Evolutionary conservation across 495 filamentous ascomycete genomes (phyloP).

Genomic region (Schizothecium vesticola): DNA sequence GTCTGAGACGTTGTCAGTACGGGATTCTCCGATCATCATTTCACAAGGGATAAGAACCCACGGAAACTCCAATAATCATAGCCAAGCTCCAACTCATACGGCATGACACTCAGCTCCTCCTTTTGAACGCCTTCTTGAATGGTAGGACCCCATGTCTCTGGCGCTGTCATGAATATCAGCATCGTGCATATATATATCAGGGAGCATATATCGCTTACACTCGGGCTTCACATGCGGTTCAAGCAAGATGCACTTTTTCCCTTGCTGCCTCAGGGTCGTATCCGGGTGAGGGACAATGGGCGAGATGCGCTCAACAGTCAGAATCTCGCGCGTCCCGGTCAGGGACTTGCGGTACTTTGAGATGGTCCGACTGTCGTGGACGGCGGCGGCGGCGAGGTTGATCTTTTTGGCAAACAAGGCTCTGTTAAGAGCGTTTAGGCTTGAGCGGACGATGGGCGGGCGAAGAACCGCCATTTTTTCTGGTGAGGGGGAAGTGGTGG

Average conservation of each 20-base stretch:
- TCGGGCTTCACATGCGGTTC: constrained; percentile 60
- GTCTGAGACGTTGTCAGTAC: constrained; percentile 40
- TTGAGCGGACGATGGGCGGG: constrained; percentile 70
- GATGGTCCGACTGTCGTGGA: constrained; percentile 68
- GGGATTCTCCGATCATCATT: neutral
- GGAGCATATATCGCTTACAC: constrained; percentile 42
- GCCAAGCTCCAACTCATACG: constrained; percentile 67
- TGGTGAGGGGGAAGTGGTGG: neutral
- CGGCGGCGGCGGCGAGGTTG: constrained; percentile 68
- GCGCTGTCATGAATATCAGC: constrained; percentile 46
- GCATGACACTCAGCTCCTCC: constrained; percentile 60
- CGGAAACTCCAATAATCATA: constrained; percentile 85
- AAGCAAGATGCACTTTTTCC: constrained; percentile 70
- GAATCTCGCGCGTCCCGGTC: constrained; percentile 49
- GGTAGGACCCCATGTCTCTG: constrained; percentile 65
- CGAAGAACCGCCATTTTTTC: constrained; percentile 50
- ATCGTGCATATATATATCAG: neutral
- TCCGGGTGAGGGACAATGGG: constrained; percentile 52
- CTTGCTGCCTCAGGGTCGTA: constrained; percentile 45
- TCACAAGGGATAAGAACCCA: constrained; percentile 31
- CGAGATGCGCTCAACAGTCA: constrained; percentile 49
- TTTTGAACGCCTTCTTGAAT: constrained; percentile 63
- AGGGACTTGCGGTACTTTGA: constrained; percentile 58
- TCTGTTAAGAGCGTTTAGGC: constrained; percentile 66
- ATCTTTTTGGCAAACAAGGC: constrained; percentile 73